Conservation (phyloP, 2,329 filamentous ascomycete species). For the Diplocarpon rosae region DNA sequence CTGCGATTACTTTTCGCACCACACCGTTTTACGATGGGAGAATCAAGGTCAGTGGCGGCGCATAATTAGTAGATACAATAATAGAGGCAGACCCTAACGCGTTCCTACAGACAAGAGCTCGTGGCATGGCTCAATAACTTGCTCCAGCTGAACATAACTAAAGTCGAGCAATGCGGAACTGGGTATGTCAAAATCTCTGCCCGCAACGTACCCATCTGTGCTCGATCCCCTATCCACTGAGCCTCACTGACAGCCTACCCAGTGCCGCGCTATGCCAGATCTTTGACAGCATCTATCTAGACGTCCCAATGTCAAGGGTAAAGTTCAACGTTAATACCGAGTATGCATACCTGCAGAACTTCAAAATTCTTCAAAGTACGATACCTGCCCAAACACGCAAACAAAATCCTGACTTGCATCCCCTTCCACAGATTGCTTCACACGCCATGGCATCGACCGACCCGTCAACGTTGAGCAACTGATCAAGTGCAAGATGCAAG, state of each 20-base stretch:
- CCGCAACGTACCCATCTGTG: conserved; percentile 24
- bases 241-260: conserved; percentile 10
- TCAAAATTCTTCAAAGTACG: conserved; percentile 90
- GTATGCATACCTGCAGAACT: conserved; percentile 96
- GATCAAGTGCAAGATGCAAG: conserved; percentile 99
- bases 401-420: conserved; percentile 5
- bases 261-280: conserved; percentile 95
- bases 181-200: conserved; percentile 51
- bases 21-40: conserved; percentile 23
- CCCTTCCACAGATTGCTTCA: conserved; percentile 56
- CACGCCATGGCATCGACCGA: conserved; percentile 79
- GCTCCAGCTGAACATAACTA: conserved; percentile 93
- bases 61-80: conserved; percentile 7
- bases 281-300: conserved; percentile 95
- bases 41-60: conserved; percentile 25
- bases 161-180: conserved; percentile 98
- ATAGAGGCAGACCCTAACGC: conserved; percentile 10
- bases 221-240: conserved; percentile 16
- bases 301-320: conserved; percentile 89
- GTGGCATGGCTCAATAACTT: conserved; percentile 96
- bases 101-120: conserved; percentile 70
- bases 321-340: conserved; percentile 98
- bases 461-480: conserved; percentile 80
- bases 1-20: background rate
- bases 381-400: conserved; percentile 4